Conservation (phyloP, 106 monocot genomes). For the Acanthochlamys bracteata region DNA sequence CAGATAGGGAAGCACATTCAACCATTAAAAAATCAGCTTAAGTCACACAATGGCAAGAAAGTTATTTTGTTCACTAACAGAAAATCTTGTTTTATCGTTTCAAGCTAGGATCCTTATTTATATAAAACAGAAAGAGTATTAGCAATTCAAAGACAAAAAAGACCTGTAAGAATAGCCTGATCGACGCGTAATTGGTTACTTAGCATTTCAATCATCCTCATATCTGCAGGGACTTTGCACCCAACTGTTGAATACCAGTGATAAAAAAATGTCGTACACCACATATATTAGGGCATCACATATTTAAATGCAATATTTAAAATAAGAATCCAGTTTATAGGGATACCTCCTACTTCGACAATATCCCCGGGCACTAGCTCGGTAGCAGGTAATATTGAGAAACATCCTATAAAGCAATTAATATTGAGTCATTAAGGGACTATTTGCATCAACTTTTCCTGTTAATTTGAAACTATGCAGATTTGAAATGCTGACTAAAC, state of each 20-base stretch:
- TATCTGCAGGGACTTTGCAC: slow-evolving; percentile 92
- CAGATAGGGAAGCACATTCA: too few relatives aligned
- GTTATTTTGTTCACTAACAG: too few relatives aligned
- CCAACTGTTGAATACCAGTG: slow-evolving; percentile 49
- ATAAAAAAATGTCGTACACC: slow-evolving; percentile 3
- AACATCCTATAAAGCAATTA: slow-evolving; percentile 57
- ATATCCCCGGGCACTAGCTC: slow-evolving; percentile 99
- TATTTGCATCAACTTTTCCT: background rate
- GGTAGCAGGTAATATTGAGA: slow-evolving; percentile 91
- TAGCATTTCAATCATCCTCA: slow-evolving; percentile 90
- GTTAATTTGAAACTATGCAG: too few relatives aligned
- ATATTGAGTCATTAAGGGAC: background rate
- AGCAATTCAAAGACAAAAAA: background rate
- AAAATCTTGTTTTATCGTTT: too few relatives aligned
- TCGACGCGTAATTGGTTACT: slow-evolving; percentile 98
- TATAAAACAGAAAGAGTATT: slow-evolving; percentile 3
- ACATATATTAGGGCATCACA: background rate
- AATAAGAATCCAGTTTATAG: background rate
- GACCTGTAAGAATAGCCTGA: slow-evolving; percentile 98
- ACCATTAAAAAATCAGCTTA: too few relatives aligned
- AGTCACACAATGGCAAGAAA: too few relatives aligned
- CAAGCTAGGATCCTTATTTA: too few relatives aligned
- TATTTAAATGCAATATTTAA: background rate
- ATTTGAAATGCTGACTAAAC: too few relatives aligned
- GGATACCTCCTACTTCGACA: slow-evolving; percentile 94